Conservation (phyloP, 208 protist genomes). For the Lotmaria passim region DNA sequence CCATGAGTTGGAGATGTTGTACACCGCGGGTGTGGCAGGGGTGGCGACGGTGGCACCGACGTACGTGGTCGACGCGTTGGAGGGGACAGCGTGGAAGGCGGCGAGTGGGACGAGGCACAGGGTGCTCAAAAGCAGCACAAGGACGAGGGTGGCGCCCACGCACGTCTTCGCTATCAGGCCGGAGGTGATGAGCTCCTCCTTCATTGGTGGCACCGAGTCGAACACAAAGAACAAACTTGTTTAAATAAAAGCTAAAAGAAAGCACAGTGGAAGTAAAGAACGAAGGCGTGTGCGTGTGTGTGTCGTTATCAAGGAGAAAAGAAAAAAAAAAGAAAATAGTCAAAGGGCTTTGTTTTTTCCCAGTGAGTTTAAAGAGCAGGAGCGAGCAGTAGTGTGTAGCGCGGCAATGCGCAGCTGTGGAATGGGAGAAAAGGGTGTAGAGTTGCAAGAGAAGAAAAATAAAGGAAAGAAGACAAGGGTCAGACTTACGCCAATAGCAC, state of each 20-base stretch:
- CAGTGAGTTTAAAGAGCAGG: not conserved
- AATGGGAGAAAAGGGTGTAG: not conserved
- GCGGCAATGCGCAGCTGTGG: no score
- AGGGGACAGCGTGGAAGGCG: not conserved
- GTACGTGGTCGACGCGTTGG: not conserved
- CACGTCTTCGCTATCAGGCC: slow-evolving; percentile 24
- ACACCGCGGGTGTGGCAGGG: not conserved
- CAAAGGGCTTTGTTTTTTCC: not conserved
- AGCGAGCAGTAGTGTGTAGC: not conserved
- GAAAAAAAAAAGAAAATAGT: slow-evolving; percentile 5
- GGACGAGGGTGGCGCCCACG: slow-evolving; percentile 87
- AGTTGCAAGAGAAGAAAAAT: not conserved
- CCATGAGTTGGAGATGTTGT: slow-evolving; percentile 23
- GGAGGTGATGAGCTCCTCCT: not conserved
- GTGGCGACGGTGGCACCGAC: not conserved
- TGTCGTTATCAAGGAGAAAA: not conserved
- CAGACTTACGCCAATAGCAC: no score
- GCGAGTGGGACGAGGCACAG: not conserved
- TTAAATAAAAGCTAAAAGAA: no score
- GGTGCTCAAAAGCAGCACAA: slow-evolving; percentile 86
- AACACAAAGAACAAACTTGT: not conserved
- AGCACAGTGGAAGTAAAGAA: not conserved
- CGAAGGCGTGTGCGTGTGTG: not conserved
- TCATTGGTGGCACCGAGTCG: not conserved
- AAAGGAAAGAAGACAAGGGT: no score